Conservation (phyloP, 768 basidiomycete genomes). For the Auricularia auricula-judae region DNA sequence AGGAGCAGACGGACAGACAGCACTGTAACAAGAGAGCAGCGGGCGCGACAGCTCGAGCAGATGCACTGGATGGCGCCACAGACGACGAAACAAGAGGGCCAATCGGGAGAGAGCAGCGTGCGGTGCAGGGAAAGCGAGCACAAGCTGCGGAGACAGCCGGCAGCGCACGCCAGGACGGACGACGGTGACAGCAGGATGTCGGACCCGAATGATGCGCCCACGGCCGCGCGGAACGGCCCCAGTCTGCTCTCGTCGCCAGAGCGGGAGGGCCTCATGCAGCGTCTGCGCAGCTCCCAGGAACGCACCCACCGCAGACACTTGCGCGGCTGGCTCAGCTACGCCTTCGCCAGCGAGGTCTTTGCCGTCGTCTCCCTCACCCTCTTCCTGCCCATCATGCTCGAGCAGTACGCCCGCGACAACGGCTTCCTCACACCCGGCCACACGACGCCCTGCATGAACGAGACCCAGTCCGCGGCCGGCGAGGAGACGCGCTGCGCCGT, state of each 20-base stretch:
- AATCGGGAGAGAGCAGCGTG: not conserved
- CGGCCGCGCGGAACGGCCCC: too few species aligned
- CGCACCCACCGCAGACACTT: not conserved
- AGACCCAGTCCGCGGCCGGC: conserved; percentile 5
- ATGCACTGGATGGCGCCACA: too few species aligned
- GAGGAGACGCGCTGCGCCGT: conserved; percentile 58
- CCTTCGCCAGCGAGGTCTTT: conserved; percentile 55
- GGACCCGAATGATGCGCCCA: not conserved
- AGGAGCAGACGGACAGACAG: too few species aligned
- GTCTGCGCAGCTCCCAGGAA: not conserved
- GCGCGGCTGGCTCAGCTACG: not conserved
- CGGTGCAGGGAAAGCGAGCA: not conserved
- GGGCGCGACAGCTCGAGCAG: too few species aligned
- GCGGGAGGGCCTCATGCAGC: too few species aligned
- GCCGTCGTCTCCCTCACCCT: conserved; percentile 71
- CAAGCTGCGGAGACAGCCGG: not conserved
- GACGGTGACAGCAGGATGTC: not conserved
- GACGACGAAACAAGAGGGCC: too few species aligned
- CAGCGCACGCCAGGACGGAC: too few species aligned
- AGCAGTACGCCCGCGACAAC: conserved; percentile 85
- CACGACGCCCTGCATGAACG: conserved; percentile 39
- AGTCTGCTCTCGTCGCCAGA: too few species aligned
- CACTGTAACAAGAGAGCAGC: too few species aligned
- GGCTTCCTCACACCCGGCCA: conserved; percentile 67
- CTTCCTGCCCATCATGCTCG: conserved; percentile 73